A percentile compares a stretch with the other conserved stretches of the same genome.
Evolutionary conservation across 2,329 filamentous ascomycete species (phyloP).

Genomic region (Penicillium sp.): DNA sequence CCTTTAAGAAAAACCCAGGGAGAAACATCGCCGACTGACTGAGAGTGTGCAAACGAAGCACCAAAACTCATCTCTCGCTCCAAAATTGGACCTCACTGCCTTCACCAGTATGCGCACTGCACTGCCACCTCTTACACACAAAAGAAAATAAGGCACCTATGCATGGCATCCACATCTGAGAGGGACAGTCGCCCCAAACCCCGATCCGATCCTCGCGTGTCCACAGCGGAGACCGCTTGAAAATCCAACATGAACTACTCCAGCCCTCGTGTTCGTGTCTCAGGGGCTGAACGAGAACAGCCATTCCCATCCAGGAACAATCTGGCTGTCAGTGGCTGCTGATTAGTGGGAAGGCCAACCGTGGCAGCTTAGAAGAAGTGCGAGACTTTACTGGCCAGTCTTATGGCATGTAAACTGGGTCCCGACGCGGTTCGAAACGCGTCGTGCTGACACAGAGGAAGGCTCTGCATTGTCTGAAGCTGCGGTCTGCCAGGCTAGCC

Average conservation of each 20-base stretch:
- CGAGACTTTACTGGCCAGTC: background rate
- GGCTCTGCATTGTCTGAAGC: background rate
- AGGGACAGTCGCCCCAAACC: background rate
- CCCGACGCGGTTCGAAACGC: background rate
- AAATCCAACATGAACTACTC: background rate
- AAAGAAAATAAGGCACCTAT: constrained; percentile 1
- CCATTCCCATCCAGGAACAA: background rate
- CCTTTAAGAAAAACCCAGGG: background rate
- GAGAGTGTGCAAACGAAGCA: background rate
- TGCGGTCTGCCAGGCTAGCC: background rate
- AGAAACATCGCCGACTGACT: background rate
- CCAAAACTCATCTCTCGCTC: background rate
- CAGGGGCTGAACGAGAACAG: background rate
- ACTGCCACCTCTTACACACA: background rate
- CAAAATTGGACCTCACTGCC: background rate
- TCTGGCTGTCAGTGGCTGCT: background rate
- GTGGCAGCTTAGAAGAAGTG: background rate
- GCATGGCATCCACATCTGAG: constrained; percentile 1
- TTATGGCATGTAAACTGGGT: background rate
- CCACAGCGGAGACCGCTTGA: background rate
- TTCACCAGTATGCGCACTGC: background rate
- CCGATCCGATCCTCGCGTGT: background rate
- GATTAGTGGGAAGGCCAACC: background rate
- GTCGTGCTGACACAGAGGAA: background rate
- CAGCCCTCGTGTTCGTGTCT: constrained; percentile 6